Evolutionary conservation across 2,329 filamentous ascomycete genomes (phyloP).

Genomic region (Penicillium sp.): DNA sequence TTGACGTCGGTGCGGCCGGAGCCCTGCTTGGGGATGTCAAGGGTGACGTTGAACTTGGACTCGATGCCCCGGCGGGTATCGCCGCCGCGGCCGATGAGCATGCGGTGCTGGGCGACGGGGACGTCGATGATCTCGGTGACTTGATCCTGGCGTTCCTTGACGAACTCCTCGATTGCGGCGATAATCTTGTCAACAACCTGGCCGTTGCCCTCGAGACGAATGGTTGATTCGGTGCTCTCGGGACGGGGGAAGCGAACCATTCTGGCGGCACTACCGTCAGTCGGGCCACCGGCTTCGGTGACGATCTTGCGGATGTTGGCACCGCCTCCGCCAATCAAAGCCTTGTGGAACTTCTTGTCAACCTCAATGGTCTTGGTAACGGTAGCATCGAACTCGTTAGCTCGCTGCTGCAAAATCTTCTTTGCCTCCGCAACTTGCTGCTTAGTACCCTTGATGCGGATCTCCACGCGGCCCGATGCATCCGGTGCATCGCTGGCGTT

Average conservation of each 20-base stretch:
- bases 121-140: conserved; percentile 75
- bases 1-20: conserved; percentile 80
- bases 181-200: conserved; percentile 86
- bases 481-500: conserved; percentile 67
- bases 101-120: conserved; percentile 81
- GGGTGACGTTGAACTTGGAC: conserved; percentile 74
- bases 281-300: conserved; percentile 79
- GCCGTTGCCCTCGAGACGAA: conserved; percentile 81
- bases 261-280: conserved; percentile 78
- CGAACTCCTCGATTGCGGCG: conserved; percentile 73
- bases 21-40: conserved; percentile 89
- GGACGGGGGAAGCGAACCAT: conserved; percentile 93
- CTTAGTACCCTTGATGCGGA: conserved; percentile 89
- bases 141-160: conserved; percentile 78
- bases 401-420: conserved; percentile 83
- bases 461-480: conserved; percentile 68
- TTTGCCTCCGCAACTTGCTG: conserved; percentile 85
- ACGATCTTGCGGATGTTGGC: conserved; percentile 84
- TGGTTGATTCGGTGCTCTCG: conserved; percentile 74
- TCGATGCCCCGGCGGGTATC: conserved; percentile 83
- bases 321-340: conserved; percentile 82
- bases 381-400: conserved; percentile 84
- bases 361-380: conserved; percentile 78
- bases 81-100: conserved; percentile 87
- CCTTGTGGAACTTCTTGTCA: conserved; percentile 85